Base-by-base conservation (phyloP, 2,329 filamentous ascomycete genomes). In the Mycogone perniciosa region DNA sequence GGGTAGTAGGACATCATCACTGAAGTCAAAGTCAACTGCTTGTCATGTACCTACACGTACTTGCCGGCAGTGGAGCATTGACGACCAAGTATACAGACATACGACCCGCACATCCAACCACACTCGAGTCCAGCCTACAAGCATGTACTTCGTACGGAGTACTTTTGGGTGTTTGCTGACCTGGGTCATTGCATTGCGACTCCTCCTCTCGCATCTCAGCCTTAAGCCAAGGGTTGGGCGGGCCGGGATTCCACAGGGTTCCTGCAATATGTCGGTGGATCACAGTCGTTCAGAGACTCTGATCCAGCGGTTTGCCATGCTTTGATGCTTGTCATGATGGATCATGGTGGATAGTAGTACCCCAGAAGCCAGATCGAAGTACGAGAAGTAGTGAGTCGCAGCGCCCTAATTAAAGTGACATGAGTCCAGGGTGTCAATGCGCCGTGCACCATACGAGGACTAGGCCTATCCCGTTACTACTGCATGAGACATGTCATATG, bases 191-290 rank as follows among this genome's bases (percentile, higher is more conserved):
- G 42, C 4, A 7, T n/a, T 42, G 27, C 40, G 27, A 27, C 13
- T 42, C 40, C 42, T 27, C 29, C n/a, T 27, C 26, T 44, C 29
- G 4, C 31, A 20, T 34, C 11, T 44, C 42, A 44, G 42, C 27
- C 42, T 20, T 34, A 33, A 27, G n/a, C 42, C 30, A 44, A 44
- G 31, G n/a, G 20, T 13, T 33, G 42, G 42, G 30, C 11, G 20
- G 42, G 31, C 31, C 42, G 11, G 42, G 42, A 27, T 44, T 34
- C 31, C 27, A 34, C 26, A 13, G 31, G n/a, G 30, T 34, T 26
- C 27, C 42, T 44, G 42, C 42, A 44, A 44, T 8, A 44, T 31
- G 42, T 13, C 31, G 11, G 42, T 44, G 42, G 42, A 44, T 13
- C 42, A 44, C 9, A 31, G 30, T 26, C 13, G 27, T 42, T 9